These are phyloP conservation scores for Trichoderma pleuroti DNA, from an alignment of 2,329 filamentous ascomycete genomes.

Conservation along the genomic window DNA sequence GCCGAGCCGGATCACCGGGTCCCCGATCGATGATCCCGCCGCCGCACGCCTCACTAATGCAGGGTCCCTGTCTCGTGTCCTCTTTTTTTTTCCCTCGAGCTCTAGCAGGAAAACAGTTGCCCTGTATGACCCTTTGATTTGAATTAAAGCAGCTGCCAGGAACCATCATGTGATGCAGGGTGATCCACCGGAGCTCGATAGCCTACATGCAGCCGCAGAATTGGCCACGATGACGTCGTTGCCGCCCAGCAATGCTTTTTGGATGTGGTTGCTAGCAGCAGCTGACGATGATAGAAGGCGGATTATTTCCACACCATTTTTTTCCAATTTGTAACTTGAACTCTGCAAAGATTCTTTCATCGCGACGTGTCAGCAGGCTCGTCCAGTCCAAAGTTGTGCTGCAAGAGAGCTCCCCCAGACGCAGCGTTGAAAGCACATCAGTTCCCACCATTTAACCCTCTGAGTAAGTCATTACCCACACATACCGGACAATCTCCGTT, in stretches of 20 bases:
- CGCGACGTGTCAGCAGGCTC: background rate
- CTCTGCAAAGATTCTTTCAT: background rate
- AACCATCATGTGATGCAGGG: background rate
- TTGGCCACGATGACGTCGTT: constrained; percentile 8
- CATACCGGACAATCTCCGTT: background rate
- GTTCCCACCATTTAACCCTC: background rate
- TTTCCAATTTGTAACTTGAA: background rate
- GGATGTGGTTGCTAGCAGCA: background rate
- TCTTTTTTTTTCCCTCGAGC: background rate
- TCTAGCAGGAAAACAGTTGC: background rate
- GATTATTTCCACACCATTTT: background rate
- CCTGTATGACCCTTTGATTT: background rate
- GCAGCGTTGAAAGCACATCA: background rate
- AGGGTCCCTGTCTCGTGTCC: constrained; percentile 1
- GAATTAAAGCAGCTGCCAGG: background rate
- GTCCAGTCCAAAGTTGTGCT: background rate
- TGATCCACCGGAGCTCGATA: background rate
- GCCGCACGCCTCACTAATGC: constrained; percentile 11
- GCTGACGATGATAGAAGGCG: background rate
- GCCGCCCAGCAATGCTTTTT: background rate
- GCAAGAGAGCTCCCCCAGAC: too few relatives aligned
- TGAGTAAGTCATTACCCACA: too few relatives aligned
- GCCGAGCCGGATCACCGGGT: constrained; percentile 7
- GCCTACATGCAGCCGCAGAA: background rate
- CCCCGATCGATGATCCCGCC: constrained; percentile 10